A percentile compares a stretch with the other conserved stretches of the same genome.
phyloP scores from a whole-genome alignment of 345 rosid species.

The Trapa bicornis region DNA sequence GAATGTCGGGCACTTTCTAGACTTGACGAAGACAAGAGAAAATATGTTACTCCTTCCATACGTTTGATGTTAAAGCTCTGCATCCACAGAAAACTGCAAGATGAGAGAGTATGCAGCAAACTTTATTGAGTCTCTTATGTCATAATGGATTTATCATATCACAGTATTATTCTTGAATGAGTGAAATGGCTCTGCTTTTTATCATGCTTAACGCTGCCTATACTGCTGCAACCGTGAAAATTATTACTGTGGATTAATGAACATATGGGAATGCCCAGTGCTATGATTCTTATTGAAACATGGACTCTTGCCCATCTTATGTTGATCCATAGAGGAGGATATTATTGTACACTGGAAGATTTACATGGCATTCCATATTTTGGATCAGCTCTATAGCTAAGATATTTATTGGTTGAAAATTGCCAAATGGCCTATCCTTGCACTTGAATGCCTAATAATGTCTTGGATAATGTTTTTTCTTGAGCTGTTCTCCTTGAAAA shows the following conservation, averaged over 20 bases:
- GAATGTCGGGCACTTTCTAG: slow-evolving; percentile 64
- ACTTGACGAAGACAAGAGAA: slow-evolving; percentile 51
- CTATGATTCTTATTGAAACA: too few species aligned
- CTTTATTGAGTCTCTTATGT: not conserved
- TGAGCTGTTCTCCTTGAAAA: not conserved
- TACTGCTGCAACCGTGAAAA: too few species aligned
- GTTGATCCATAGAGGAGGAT: too few species aligned
- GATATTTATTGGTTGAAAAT: not conserved
- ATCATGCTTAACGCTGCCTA: too few species aligned
- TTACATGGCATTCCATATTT: not conserved
- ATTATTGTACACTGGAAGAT: not conserved
- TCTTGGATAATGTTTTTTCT: not conserved
- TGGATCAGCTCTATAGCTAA: not conserved
- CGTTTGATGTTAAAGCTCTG: slow-evolving; percentile 70
- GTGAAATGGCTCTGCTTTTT: too few species aligned
- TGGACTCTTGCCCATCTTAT: too few species aligned
- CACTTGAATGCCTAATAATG: too few species aligned
- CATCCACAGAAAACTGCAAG: slow-evolving; percentile 49
- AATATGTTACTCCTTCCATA: slow-evolving; percentile 55
- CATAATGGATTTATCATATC: too few species aligned
- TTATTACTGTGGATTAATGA: too few species aligned
- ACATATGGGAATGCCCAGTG: too few species aligned
- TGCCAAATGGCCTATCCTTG: not conserved
- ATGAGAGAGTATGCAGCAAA: slow-evolving; percentile 34
- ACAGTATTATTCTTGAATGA: not conserved